Evolutionary conservation across 176 grass and related monocot genomes (phyloP).

Genomic region (Carex cristatella): DNA sequence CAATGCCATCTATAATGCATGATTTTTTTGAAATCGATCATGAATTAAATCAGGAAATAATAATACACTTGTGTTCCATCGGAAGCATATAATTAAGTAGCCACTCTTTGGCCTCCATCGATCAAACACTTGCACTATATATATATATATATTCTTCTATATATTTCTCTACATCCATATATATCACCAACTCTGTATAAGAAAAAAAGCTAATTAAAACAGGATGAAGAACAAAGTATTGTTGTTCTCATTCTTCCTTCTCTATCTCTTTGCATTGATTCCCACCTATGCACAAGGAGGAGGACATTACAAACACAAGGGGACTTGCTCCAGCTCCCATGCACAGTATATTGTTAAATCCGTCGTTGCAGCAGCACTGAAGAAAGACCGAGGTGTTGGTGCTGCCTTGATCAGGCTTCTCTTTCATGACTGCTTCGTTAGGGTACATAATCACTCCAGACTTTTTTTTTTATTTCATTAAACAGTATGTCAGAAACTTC

Average conservation of each 20-base stretch:
- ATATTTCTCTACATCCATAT: neutral
- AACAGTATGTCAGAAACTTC: too few relatives aligned
- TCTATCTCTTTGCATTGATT: neutral
- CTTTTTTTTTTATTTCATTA: too few relatives aligned
- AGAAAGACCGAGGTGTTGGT: neutral
- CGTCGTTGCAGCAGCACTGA: slow-evolving; percentile 12
- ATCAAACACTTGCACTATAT: neutral
- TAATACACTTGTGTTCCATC: neutral
- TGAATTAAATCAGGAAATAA: too few relatives aligned
- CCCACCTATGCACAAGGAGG: neutral
- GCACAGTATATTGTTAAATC: slow-evolving; percentile 24
- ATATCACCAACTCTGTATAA: neutral
- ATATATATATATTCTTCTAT: neutral
- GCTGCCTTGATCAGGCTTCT: slow-evolving; percentile 31
- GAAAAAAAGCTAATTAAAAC: too few relatives aligned
- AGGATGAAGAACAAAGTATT: neutral
- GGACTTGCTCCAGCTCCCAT: slow-evolving; percentile 4
- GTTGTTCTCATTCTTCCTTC: neutral
- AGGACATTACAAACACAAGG: slow-evolving; percentile 12
- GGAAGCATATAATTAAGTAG: neutral
- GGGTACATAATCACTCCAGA: neutral
- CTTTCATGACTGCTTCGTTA: slow-evolving; percentile 48
- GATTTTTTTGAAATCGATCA: too few relatives aligned
- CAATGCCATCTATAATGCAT: too few relatives aligned
- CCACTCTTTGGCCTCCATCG: neutral